Percentiles rank a stretch among this genome's conserved stretches.
phyloP scores from a whole-genome alignment of 108 stramenopile genomes.

The Cylindrotheca fusiformis region DNA sequence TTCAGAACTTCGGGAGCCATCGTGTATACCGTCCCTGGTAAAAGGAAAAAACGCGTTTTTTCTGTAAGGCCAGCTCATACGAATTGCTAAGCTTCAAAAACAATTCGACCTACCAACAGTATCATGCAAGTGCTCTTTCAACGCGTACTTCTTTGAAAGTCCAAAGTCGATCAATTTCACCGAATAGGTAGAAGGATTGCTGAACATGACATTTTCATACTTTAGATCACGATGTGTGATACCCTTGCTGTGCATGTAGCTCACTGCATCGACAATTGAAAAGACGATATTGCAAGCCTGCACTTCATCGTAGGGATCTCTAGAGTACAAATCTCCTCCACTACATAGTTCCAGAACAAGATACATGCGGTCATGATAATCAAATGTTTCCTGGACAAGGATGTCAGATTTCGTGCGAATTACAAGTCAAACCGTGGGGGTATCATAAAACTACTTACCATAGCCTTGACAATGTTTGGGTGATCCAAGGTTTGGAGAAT shows the following conservation, averaged over 20 bases:
- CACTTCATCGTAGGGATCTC: conserved; percentile 81
- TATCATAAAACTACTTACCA: conserved; percentile 18
- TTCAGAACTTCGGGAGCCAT: conserved; percentile 84
- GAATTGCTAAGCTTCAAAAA: no score
- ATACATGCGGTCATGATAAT: conserved; percentile 37
- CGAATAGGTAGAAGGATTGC: not conserved
- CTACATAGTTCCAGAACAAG: conserved; percentile 59
- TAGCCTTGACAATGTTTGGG: conserved; percentile 79
- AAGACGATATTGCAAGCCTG: conserved; percentile 52
- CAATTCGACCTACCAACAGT: conserved; percentile 53
- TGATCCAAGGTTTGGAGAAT: conserved; percentile 80
- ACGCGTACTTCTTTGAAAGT: conserved; percentile 42
- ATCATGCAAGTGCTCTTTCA: conserved; percentile 42
- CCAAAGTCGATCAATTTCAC: conserved; percentile 88
- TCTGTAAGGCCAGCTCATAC: no score
- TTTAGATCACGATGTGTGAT: conserved; percentile 91
- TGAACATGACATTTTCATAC: conserved; percentile 84
- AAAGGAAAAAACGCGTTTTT: no score
- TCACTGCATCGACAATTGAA: conserved; percentile 53
- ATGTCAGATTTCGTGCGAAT: no score
- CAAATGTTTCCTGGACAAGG: conserved; percentile 70
- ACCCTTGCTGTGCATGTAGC: conserved; percentile 78
- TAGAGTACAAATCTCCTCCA: conserved; percentile 74
- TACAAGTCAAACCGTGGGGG: no score
- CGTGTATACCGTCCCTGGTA: conserved; percentile 71